Evolutionary conservation across 2,329 filamentous ascomycete species (phyloP).

Genomic region (Cercospora sesami): DNA sequence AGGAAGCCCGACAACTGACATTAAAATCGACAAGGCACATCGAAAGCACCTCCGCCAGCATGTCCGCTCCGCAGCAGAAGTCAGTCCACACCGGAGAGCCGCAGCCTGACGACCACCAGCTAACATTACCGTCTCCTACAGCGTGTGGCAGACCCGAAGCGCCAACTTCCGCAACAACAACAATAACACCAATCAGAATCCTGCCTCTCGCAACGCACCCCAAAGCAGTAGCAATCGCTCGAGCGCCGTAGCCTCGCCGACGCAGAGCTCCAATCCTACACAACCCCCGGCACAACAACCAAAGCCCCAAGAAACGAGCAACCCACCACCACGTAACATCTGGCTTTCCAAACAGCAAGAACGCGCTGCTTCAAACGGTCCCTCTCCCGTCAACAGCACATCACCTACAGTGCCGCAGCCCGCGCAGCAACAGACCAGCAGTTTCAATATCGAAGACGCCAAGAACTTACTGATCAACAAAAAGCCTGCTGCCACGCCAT

Average conservation of each 20-base stretch:
- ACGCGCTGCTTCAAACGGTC: neutral
- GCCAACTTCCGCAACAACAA: slow-evolving; percentile 7
- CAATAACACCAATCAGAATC: slow-evolving; percentile 8
- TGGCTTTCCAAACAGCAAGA: slow-evolving; percentile 7
- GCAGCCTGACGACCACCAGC: neutral
- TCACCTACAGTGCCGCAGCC: neutral
- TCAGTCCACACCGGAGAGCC: neutral
- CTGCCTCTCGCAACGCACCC: neutral
- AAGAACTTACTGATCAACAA: neutral
- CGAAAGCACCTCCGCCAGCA: neutral
- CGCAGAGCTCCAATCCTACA: neutral
- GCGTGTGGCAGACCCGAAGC: slow-evolving; percentile 11
- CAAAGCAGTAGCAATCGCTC: slow-evolving; percentile 8
- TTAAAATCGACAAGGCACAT: neutral
- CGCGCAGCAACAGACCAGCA: neutral
- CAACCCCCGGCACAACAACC: neutral
- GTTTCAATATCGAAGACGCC: slow-evolving; percentile 8
- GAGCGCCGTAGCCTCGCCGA: neutral
- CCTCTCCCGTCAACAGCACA: slow-evolving; percentile 1
- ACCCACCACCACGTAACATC: slow-evolving; percentile 8
- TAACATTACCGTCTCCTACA: neutral
- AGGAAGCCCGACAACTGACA: neutral
- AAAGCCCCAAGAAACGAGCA: neutral
- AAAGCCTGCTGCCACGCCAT: neutral
- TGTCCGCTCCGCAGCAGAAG: slow-evolving; percentile 10